Conservation (phyloP, 495 filamentous ascomycete species). For the Hypoxylon fuscum region DNA sequence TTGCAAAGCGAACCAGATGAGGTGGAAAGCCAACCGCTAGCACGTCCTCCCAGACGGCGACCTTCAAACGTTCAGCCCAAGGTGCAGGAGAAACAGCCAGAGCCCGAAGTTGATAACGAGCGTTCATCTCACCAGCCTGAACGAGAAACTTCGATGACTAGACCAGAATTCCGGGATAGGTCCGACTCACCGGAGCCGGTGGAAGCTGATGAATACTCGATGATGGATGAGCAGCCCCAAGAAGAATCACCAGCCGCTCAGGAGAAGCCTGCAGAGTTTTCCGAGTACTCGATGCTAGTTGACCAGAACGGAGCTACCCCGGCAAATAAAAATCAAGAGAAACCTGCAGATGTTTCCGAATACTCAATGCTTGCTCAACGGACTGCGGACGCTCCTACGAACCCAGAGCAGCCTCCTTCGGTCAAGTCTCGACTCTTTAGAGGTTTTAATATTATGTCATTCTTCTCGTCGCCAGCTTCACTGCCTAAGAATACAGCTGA, state of each 20-base stretch:
- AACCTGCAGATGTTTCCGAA: constrained; percentile 29
- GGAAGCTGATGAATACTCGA: constrained; percentile 44
- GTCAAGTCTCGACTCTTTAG: constrained; percentile 39
- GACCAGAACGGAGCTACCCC: not conserved
- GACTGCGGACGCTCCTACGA: constrained; percentile 17
- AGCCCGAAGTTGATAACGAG: constrained; percentile 6
- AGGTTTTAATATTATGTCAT: constrained; percentile 49
- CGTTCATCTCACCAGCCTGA: constrained; percentile 5
- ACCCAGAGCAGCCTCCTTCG: constrained; percentile 38
- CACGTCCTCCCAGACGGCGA: constrained; percentile 16
- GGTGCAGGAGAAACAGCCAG: constrained; percentile 3
- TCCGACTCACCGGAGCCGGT: too few species aligned
- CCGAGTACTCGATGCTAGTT: not conserved
- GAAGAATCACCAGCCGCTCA: constrained; percentile 23
- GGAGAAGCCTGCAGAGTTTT: constrained; percentile 30
- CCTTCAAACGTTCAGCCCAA: constrained; percentile 23
- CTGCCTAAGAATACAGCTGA: constrained; percentile 44
- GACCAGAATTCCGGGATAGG: constrained; percentile 4
- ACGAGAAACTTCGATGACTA: not conserved
- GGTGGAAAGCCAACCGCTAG: constrained; percentile 22
- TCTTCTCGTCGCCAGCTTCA: constrained; percentile 58
- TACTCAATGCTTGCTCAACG: constrained; percentile 47
- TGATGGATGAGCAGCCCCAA: constrained; percentile 40
- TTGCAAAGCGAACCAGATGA: constrained; percentile 43
- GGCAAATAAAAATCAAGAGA: constrained; percentile 1